phyloP scores from a whole-genome alignment of 192 early-diverging fungal genomes.

The Coemansia erecta region DNA sequence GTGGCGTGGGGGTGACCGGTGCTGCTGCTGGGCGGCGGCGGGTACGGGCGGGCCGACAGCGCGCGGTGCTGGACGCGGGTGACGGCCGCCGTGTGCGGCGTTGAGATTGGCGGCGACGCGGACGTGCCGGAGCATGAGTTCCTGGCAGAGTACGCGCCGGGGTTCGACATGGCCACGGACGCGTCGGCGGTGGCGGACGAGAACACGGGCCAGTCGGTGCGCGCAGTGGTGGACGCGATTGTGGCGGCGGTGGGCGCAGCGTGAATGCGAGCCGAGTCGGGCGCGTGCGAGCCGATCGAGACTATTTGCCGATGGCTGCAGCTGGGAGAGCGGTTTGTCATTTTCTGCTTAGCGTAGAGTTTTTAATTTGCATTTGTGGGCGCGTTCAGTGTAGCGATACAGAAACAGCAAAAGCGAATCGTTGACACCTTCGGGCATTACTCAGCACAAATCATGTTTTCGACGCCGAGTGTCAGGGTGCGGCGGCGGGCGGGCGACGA shows the following conservation, averaged over 20 bases:
- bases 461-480: constrained; percentile 28
- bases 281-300: not conserved
- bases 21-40: constrained; percentile 60
- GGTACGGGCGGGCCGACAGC: constrained; percentile 89
- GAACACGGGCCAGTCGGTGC: constrained; percentile 20
- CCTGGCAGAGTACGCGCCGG: constrained; percentile 57
- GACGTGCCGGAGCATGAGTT: constrained; percentile 71
- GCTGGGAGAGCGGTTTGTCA: not conserved
- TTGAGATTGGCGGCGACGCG: constrained; percentile 9
- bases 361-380: not conserved
- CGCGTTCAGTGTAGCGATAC: too few species aligned
- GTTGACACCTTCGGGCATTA: not conserved
- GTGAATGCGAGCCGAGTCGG: not conserved
- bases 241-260: not conserved
- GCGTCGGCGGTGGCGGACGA: constrained; percentile 15
- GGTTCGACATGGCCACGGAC: constrained; percentile 34
- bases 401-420: too few species aligned
- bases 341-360: not conserved
- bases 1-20: constrained; percentile 18
- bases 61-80: constrained; percentile 94
- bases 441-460: constrained; percentile 19
- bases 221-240: not conserved
- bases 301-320: too few species aligned
- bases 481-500: constrained; percentile 12
- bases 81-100: constrained; percentile 67